Evolutionary conservation across 331 rosid genomes (phyloP), one percentile per base, ranked within the genome.

Genomic region (Erythrophleum ivorense): DNA sequence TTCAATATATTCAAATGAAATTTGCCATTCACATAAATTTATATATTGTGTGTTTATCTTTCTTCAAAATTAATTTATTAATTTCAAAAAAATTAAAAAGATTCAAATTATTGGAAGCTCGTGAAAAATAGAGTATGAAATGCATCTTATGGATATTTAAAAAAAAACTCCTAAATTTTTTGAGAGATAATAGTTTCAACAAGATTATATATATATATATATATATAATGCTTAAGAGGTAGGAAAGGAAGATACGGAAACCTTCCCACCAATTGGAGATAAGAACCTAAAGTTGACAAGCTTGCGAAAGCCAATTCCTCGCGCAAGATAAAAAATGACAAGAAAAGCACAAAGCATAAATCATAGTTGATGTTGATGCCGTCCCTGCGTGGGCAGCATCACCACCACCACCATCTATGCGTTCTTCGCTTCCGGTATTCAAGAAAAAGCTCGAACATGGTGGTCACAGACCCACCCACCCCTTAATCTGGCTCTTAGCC

Each of bases 161-260:
- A 38, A 38, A 18, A 52, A 18, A 53, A 16, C 2, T 6, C 6
- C n/a, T n/a, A 55, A 55, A 19, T 8, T n/a, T 19, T 55, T 0
- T 19, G 7, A 55, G 31, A 55, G 19, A 7, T 8, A n/a, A n/a
- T 24, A 2, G 62, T 7, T 4, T 24, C n/a, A 19, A 8, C 62
- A 7, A 55, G n/a, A 7, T 3, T 58, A 19, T 6, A 59, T 40
- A 62, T 38, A 31, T 9, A 8, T 58, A 19, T 6, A 59, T 40
- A 62, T 38, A 31, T 9, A 8, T 12, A 73, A 88, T 87, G 90
- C 94, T 88, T 91, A 75, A 69, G 41, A 80, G 71, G 41, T n/a
- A 84, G 88, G 92, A 81, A 93, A 93, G 84, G 90, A 87, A 93
- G 98, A 93, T 91, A 84, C 99, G 89, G 87, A 90, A 88, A 88